These are phyloP conservation scores for Cyclospora cayetanensis DNA, from an alignment of 169 alveolate species.

Conservation along the genomic window DNA sequence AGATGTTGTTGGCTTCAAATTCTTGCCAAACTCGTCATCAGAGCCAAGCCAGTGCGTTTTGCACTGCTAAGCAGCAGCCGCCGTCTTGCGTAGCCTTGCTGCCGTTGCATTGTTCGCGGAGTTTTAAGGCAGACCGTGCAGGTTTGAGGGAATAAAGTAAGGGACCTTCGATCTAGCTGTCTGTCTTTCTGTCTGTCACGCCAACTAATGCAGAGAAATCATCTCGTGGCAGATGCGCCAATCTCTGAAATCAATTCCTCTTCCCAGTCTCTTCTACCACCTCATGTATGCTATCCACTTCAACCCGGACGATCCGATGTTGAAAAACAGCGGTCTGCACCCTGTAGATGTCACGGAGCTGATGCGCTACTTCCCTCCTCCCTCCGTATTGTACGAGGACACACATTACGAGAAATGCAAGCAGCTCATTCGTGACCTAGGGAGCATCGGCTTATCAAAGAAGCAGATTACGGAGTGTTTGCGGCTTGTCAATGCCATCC, in stretches of 20 bases:
- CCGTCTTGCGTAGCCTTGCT: background rate
- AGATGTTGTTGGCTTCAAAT: slow-evolving; percentile 24
- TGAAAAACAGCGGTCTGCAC: slow-evolving; percentile 12
- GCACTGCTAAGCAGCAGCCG: background rate
- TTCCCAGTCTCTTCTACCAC: slow-evolving; percentile 63
- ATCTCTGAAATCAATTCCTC: slow-evolving; percentile 27
- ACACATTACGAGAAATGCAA: slow-evolving; percentile 35
- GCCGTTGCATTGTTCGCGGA: background rate
- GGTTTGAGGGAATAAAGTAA: too few relatives aligned
- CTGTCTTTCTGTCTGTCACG: background rate
- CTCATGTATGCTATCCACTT: slow-evolving; percentile 64
- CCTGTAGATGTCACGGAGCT: slow-evolving; percentile 65
- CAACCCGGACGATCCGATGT: background rate
- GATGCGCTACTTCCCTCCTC: slow-evolving; percentile 45
- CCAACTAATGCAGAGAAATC: background rate
- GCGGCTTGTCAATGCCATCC: slow-evolving; percentile 47
- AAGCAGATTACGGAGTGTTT: slow-evolving; percentile 22
- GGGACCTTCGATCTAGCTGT: background rate
- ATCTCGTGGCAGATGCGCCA: slow-evolving; percentile 56
- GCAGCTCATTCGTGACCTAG: slow-evolving; percentile 46
- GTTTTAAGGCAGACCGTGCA: too few relatives aligned
- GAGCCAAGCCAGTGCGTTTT: slow-evolving; percentile 54
- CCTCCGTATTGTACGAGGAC: slow-evolving; percentile 21
- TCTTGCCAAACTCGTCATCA: slow-evolving; percentile 20
- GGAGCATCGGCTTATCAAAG: slow-evolving; percentile 46